phyloP scores from a whole-genome alignment of 768 basidiomycete species.

The Amanita inopinata region DNA sequence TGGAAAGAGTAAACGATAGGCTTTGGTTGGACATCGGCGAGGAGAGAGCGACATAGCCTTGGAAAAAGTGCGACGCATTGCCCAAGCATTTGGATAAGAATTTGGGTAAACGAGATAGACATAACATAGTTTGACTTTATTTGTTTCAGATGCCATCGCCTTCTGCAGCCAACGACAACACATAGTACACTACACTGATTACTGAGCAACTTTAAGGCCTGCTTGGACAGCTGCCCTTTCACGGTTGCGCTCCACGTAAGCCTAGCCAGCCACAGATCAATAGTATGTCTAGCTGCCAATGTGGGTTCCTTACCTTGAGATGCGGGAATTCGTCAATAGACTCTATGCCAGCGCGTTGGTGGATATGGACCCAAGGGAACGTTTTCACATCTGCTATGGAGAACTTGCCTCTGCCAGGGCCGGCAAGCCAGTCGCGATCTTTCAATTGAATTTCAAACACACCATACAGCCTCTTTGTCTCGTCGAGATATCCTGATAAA shows the following conservation, averaged over 20 bases:
- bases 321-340: slow-evolving; percentile 54
- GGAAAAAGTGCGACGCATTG: slow-evolving; percentile 2
- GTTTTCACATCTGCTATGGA: slow-evolving; percentile 68
- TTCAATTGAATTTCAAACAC: slow-evolving; percentile 74
- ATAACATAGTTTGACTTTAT: neutral
- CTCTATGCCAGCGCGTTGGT: slow-evolving; percentile 40
- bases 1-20: neutral
- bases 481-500: slow-evolving; percentile 61
- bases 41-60: neutral
- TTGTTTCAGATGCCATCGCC: neutral
- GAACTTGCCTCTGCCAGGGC: slow-evolving; percentile 56
- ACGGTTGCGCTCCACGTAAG: neutral
- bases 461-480: no score
- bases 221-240: neutral
- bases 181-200: neutral
- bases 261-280: neutral
- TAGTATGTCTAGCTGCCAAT: neutral
- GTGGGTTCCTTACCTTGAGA: slow-evolving; percentile 31
- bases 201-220: neutral
- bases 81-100: neutral
- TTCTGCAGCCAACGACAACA: no score
- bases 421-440: slow-evolving; percentile 70
- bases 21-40: neutral
- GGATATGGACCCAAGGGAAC: slow-evolving; percentile 37
- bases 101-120: neutral